phyloP scores from a whole-genome alignment of 495 filamentous ascomycete genomes.

The Penicillium flavigenum region DNA sequence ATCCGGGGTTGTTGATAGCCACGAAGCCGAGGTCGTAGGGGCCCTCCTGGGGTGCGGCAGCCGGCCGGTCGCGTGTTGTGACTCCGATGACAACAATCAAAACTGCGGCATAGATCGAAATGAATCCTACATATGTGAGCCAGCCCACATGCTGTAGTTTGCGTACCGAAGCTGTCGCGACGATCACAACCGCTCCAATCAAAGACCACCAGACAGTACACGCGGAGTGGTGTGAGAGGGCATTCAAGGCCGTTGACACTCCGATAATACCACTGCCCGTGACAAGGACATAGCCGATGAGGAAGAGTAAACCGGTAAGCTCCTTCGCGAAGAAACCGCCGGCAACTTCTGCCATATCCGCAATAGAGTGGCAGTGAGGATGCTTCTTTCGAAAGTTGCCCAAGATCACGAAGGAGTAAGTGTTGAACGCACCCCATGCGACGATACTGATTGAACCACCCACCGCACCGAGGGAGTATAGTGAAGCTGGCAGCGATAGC shows the following conservation, averaged over 20 bases:
- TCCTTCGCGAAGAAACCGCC: conserved; percentile 52
- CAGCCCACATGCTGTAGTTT: conserved; percentile 44
- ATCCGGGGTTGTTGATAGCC: conserved; percentile 29
- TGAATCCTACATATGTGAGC: conserved; percentile 45
- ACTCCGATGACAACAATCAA: conserved; percentile 51
- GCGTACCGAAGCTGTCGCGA: conserved; percentile 39
- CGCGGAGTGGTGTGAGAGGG: conserved; percentile 46
- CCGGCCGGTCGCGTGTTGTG: conserved; percentile 40
- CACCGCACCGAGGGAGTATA: conserved; percentile 62
- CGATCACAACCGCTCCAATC: conserved; percentile 61
- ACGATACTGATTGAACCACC: conserved; percentile 55
- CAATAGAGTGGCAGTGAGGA: conserved; percentile 51
- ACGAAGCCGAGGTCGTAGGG: conserved; percentile 48
- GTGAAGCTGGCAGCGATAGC: conserved; percentile 57
- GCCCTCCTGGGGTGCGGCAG: conserved; percentile 33
- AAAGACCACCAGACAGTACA: conserved; percentile 49
- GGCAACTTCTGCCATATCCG: conserved; percentile 67
- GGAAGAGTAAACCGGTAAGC: conserved; percentile 43
- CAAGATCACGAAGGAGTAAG: conserved; percentile 37
- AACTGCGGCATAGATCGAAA: conserved; percentile 45
- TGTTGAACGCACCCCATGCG: conserved; percentile 59
- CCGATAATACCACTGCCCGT: conserved; percentile 48
- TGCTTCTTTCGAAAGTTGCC: conserved; percentile 34
- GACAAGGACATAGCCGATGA: conserved; percentile 47
- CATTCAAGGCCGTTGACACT: conserved; percentile 50